Evolutionary conservation across 768 basidiomycete genomes (phyloP).

Genomic region (Leccinellum rugosiceps): DNA sequence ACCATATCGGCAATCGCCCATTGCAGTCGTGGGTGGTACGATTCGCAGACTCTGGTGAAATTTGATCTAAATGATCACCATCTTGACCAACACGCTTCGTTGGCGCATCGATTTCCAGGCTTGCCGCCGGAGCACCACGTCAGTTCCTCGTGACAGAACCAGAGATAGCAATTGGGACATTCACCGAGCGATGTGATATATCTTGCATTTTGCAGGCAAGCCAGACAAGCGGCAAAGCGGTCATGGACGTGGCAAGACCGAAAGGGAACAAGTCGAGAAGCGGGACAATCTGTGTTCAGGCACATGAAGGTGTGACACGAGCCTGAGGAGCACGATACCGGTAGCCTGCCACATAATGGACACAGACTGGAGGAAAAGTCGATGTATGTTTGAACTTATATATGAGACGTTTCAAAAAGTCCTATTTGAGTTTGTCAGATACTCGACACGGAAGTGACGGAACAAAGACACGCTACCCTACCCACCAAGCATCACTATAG

Average conservation of each 20-base stretch:
- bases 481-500: too few relatives aligned
- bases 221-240: slow-evolving; percentile 3
- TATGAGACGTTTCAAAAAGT: slow-evolving; percentile 15
- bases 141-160: slow-evolving; percentile 21
- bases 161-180: slow-evolving; percentile 20
- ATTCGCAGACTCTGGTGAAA: slow-evolving; percentile 8
- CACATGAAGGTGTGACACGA: slow-evolving; percentile 16
- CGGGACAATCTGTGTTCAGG: slow-evolving; percentile 15
- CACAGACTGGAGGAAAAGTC: slow-evolving; percentile 4
- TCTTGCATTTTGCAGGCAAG: slow-evolving; percentile 6
- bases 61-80: background rate
- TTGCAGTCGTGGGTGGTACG: slow-evolving; percentile 22
- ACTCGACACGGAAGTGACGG: too few relatives aligned
- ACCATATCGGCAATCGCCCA: background rate
- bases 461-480: too few relatives aligned
- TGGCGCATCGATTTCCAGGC: slow-evolving; percentile 6
- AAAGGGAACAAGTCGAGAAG: slow-evolving; percentile 15
- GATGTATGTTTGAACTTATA: background rate
- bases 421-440: background rate
- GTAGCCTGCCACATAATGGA: slow-evolving; percentile 11
- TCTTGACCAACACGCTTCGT: slow-evolving; percentile 17
- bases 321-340: slow-evolving; percentile 2
- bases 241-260: slow-evolving; percentile 17
- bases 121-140: slow-evolving; percentile 19
- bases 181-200: slow-evolving; percentile 8